Base-by-base conservation (phyloP, 345 rosid genomes). In the Toxicodendron radicans region DNA sequence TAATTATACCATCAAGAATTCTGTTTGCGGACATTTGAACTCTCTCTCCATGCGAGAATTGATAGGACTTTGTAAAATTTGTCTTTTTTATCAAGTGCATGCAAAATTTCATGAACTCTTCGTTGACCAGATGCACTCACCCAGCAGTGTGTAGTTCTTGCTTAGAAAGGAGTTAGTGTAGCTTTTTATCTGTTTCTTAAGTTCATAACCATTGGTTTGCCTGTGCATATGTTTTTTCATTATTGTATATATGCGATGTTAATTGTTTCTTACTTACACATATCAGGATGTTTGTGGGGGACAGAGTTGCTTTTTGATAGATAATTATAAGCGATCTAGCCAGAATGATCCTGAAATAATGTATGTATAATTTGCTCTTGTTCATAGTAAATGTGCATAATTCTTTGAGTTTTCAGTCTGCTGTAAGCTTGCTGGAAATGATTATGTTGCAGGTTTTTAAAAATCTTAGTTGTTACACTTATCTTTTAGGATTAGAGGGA, bases 201-300 rank as follows among this genome's bases (percentile, higher is more conserved):
- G 41, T 24, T 21, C 66, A 59, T 27, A 27, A 46, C 8, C 14
- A 68, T 38, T 35, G 23, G 16, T 66, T 27, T 16, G 38, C 6
- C 7, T 18, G 21, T 32, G 56, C 49, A 17, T 59, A 20, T 13
- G 30, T 14, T 32, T 14, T 32, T 63, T 24, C 27, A 49, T 59
- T 58, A 58, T 51, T 48, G 43, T 51, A 14, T 46, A 20, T 20
- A 33, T 4, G 13, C 67, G 1, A 41, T 11, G 17, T 63, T 80
- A 62, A 80, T 68, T 45, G 58, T 79, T 76, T 71, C 4, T 75
- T 61, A n/a, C 46, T 74, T 79, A 24, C 64, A 38, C 65, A 53
- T 67, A 70, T 61, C 90, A 92, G 97, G 97, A 92, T 79, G 86
- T 69, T 77, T 95, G 97, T 74, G 87, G 91, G 62, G 97, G 95